These are phyloP conservation scores for Agaricales sp. DNA, from an alignment of 1,284 basidiomycete species.

Conservation along the genomic window DNA sequence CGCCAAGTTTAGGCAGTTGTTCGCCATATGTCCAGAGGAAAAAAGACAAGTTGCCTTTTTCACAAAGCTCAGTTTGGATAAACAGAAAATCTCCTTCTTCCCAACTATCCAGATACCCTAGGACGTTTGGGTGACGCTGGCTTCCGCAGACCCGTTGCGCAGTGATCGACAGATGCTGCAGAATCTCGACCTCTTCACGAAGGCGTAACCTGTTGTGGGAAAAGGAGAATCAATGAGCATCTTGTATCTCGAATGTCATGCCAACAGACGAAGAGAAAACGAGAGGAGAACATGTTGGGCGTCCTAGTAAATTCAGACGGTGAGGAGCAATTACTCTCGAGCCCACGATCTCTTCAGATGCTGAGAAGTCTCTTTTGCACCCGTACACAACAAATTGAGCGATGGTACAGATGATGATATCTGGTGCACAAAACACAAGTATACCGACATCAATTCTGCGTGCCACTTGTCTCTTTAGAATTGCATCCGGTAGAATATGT, in stretches of 20 bases:
- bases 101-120: constrained; percentile 94
- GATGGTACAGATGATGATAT: neutral
- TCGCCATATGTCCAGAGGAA: constrained; percentile 93
- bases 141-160: constrained; percentile 14
- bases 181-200: constrained; percentile 91
- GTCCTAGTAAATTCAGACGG: neutral
- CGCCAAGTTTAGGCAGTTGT: constrained; percentile 78
- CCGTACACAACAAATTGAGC: too few relatives aligned
- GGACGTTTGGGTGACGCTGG: constrained; percentile 64
- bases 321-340: neutral
- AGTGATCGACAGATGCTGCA: constrained; percentile 66
- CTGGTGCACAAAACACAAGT: neutral
- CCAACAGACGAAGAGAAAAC: constrained; percentile 12
- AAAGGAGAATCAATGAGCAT: constrained; percentile 7
- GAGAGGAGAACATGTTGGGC: constrained; percentile 6
- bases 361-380: neutral
- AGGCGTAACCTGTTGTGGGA: constrained; percentile 57
- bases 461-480: neutral
- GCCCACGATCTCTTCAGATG: neutral
- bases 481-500: neutral
- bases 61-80: constrained; percentile 94
- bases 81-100: constrained; percentile 87
- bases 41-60: constrained; percentile 82
- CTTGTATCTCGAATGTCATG: constrained; percentile 10
- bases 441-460: too few relatives aligned